Conservation (phyloP, 2,329 filamentous ascomycete genomes). For the Tolypocladium cylindrosporum region DNA sequence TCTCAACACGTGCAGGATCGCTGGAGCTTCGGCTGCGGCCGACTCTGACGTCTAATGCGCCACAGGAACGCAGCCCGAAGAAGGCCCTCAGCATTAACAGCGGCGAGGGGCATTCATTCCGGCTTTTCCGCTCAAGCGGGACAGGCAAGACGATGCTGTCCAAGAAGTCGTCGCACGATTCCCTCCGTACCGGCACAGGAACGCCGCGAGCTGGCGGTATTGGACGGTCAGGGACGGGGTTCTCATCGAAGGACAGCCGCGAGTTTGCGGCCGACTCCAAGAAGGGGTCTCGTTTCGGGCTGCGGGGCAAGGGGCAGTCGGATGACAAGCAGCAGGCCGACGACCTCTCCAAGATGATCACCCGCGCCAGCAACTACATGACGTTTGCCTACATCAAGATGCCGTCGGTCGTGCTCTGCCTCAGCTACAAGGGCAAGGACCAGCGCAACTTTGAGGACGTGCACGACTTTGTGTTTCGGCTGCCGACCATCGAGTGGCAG, state of each 20-base stretch:
- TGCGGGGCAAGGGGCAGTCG: constrained; percentile 46
- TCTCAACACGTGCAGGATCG: constrained; percentile 57
- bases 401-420: constrained; percentile 85
- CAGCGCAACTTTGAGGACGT: constrained; percentile 95
- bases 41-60: constrained; percentile 56
- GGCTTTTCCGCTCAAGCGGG: constrained; percentile 36
- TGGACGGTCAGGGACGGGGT: constrained; percentile 35
- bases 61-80: constrained; percentile 22
- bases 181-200: constrained; percentile 30
- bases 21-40: constrained; percentile 76
- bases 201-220: constrained; percentile 31
- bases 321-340: constrained; percentile 63
- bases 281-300: constrained; percentile 44
- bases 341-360: constrained; percentile 94
- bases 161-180: constrained; percentile 49
- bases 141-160: constrained; percentile 29
- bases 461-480: constrained; percentile 92
- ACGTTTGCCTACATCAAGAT: constrained; percentile 93
- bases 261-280: constrained; percentile 30
- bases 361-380: constrained; percentile 92
- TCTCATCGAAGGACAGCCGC: constrained; percentile 27
- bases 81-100: constrained; percentile 41
- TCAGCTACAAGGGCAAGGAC: constrained; percentile 93
- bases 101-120: constrained; percentile 38
- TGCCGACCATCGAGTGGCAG: constrained; percentile 88